Percentiles rank a stretch among this genome's conserved stretches.
These are phyloP conservation scores for Gamsiella multidivaricata DNA, from an alignment of 192 early-diverging fungal genomes.

Conservation along the genomic window DNA sequence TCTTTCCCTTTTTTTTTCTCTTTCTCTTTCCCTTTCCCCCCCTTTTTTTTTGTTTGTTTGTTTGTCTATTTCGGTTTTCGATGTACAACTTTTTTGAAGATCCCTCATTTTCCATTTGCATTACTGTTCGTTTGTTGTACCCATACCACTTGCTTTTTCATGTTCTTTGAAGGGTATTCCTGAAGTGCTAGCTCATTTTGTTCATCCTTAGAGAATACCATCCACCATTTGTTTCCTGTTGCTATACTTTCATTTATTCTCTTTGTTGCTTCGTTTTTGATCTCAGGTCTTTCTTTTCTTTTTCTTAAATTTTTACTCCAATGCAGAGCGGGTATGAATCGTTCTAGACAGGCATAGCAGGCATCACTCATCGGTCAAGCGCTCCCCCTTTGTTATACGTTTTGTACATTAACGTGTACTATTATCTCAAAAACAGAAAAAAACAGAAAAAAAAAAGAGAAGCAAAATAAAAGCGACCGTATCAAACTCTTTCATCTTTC, in stretches of 20 bases:
- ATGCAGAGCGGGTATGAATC: neutral
- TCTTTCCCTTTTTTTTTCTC: neutral
- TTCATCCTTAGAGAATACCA: neutral
- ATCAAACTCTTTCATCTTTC: too few species aligned
- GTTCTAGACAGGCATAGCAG: neutral
- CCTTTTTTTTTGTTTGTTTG: neutral
- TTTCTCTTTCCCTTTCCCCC: neutral
- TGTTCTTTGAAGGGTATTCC: neutral
- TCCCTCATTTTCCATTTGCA: slow-evolving; percentile 8
- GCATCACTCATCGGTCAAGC: too few species aligned
- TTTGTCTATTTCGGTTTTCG: too few species aligned
- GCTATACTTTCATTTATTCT: slow-evolving; percentile 1
- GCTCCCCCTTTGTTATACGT: too few species aligned
- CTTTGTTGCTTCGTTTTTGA: neutral
- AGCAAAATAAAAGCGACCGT: too few species aligned
- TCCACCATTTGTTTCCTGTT: neutral
- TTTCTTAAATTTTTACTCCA: neutral
- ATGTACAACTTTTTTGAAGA: neutral
- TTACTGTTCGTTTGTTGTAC: neutral
- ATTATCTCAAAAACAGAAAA: too few species aligned
- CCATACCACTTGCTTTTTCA: neutral
- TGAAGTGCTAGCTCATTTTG: neutral
- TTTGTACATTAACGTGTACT: neutral
- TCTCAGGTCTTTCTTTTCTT: neutral
- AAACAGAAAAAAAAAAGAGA: too few species aligned